These are phyloP conservation scores for Trichosporon inkin DNA, from an alignment of 1,284 basidiomycete species.

Conservation along the genomic window DNA sequence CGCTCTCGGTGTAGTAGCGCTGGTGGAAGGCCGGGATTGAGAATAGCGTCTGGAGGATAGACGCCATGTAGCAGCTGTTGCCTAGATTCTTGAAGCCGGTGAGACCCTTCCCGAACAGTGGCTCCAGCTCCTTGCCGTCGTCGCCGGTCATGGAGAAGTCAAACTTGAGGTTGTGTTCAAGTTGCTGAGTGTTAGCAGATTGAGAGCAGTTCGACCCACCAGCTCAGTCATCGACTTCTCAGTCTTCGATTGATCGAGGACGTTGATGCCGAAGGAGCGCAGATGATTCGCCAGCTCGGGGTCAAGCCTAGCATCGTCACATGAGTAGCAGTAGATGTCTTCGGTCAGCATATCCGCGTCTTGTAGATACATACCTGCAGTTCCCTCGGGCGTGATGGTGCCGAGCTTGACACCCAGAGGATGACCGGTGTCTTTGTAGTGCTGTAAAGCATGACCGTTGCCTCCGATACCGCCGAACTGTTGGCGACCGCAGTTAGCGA, in stretches of 20 bases:
- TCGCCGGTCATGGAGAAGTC: conserved; percentile 93
- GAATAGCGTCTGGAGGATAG: conserved; percentile 83
- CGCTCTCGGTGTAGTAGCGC: conserved; percentile 63
- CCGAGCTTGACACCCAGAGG: conserved; percentile 88
- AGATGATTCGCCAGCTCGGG: conserved; percentile 74
- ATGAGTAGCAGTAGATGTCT: conserved; percentile 91
- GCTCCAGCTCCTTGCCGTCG: conserved; percentile 80
- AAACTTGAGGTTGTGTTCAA: conserved; percentile 92
- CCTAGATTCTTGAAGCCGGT: conserved; percentile 92
- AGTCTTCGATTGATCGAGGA: conserved; percentile 79
- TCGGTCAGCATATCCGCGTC: not conserved
- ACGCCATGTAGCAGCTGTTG: conserved; percentile 98
- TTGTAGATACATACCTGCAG: conserved; percentile 60
- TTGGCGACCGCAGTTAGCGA: conserved; percentile 84
- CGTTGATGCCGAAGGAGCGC: conserved; percentile 78
- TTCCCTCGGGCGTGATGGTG: conserved; percentile 93
- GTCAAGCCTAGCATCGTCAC: conserved; percentile 82
- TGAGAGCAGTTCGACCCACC: conserved; percentile 54
- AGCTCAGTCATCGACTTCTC: conserved; percentile 97
- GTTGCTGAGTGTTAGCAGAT: conserved; percentile 61
- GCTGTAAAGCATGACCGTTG: conserved; percentile 83
- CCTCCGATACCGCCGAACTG: conserved; percentile 83
- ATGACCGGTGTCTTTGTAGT: conserved; percentile 73
- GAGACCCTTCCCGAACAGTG: conserved; percentile 79
- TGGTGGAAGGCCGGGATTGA: conserved; percentile 70